phyloP scores from a whole-genome alignment of 805 yeast species.

The Jamesozyma hellenica region DNA sequence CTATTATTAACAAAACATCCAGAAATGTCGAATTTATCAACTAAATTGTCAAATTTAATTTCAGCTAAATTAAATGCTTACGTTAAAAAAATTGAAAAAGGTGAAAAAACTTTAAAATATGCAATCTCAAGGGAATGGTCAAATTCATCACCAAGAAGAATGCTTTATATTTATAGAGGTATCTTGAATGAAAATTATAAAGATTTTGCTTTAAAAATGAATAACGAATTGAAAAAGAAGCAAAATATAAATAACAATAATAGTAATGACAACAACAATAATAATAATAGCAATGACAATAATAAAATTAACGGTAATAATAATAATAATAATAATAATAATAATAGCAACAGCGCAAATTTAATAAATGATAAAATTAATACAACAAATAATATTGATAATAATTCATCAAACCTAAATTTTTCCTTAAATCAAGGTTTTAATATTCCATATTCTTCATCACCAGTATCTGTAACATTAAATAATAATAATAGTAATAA shows the following conservation, averaged over 20 bases:
- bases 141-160: slow-evolving; percentile 77
- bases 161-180: slow-evolving; percentile 82
- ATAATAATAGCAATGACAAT: no score
- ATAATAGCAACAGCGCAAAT: neutral
- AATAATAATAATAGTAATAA: slow-evolving; percentile 10
- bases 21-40: slow-evolving; percentile 70
- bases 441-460: slow-evolving; percentile 58
- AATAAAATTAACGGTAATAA: neutral
- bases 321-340: neutral
- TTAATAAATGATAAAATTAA: neutral
- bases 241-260: neutral
- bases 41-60: slow-evolving; percentile 71
- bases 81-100: slow-evolving; percentile 76
- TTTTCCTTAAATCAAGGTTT: slow-evolving; percentile 23
- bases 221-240: slow-evolving; percentile 13
- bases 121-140: slow-evolving; percentile 85
- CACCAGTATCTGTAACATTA: slow-evolving; percentile 67
- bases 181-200: slow-evolving; percentile 66
- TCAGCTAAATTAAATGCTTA: slow-evolving; percentile 78
- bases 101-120: slow-evolving; percentile 61
- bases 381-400: neutral
- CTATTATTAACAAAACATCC: slow-evolving; percentile 65
- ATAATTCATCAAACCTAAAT: slow-evolving; percentile 9
- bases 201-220: slow-evolving; percentile 55
- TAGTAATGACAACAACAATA: no score